phyloP scores from a whole-genome alignment of 345 rosid species.

The Brassica carinata region DNA sequence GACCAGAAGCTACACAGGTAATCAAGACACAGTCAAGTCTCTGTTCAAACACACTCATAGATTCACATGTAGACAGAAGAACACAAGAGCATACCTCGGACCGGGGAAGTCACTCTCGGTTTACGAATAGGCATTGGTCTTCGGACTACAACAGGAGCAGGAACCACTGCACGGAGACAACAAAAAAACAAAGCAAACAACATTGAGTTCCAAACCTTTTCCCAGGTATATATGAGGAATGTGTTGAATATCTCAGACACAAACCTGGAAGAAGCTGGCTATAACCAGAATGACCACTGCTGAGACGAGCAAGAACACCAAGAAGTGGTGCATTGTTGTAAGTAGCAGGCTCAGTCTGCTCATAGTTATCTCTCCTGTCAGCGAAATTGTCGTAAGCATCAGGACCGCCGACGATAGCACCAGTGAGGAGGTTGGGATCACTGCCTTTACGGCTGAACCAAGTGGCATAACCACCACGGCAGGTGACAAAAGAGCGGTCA shows the following conservation, averaged over 20 bases:
- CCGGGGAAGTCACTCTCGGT: conserved; percentile 56
- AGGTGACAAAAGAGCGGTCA: conserved; percentile 63
- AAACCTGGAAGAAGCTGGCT: conserved; percentile 96
- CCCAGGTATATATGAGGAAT: background rate
- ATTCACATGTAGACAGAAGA: background rate
- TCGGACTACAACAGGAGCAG: conserved; percentile 50
- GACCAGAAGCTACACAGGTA: conserved; percentile 59
- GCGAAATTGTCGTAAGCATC: conserved; percentile 95
- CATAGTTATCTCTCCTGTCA: conserved; percentile 86
- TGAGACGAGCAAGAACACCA: conserved; percentile 83
- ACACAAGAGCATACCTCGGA: conserved; percentile 54
- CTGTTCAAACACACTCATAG: conserved; percentile 4
- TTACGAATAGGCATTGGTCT: conserved; percentile 48
- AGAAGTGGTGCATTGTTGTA: conserved; percentile 96
- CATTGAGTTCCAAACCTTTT: background rate
- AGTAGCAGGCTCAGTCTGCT: conserved; percentile 98
- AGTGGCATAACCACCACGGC: conserved; percentile 94
- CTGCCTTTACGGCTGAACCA: conserved; percentile 77
- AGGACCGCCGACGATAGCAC: conserved; percentile 98
- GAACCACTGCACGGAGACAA: conserved; percentile 40
- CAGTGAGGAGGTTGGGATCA: conserved; percentile 84
- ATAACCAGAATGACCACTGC: conserved; percentile 64
- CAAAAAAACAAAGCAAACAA: background rate
- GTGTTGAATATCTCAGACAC: background rate
- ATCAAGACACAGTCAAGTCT: conserved; percentile 23